These are phyloP conservation scores for Claviceps digitariae DNA, from an alignment of 2,329 filamentous ascomycete species.

Conservation along the genomic window DNA sequence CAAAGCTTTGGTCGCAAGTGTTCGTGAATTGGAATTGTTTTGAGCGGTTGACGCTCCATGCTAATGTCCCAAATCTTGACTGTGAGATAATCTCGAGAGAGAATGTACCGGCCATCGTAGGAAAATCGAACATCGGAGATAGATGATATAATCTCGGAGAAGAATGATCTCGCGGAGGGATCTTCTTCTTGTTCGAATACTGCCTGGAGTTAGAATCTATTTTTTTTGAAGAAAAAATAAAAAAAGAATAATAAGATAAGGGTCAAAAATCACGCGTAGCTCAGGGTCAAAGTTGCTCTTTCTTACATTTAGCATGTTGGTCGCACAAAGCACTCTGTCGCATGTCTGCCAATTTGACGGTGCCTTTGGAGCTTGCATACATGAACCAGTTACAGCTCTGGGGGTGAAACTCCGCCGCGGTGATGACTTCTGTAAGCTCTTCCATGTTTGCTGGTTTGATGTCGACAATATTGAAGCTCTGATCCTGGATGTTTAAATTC, in stretches of 20 bases:
- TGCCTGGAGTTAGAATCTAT: conserved; percentile 26
- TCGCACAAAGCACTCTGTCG: conserved; percentile 92
- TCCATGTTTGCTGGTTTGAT: conserved; percentile 99
- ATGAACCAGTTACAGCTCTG: conserved; percentile 99
- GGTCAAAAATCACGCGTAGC: neutral
- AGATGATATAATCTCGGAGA: conserved; percentile 98
- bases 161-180: conserved; percentile 91
- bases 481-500: conserved; percentile 98
- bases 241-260: neutral
- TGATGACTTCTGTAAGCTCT: conserved; percentile 97
- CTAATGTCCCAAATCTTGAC: conserved; percentile 99
- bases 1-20: conserved; percentile 87
- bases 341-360: conserved; percentile 98
- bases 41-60: conserved; percentile 94
- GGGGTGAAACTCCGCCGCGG: conserved; percentile 93
- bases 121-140: conserved; percentile 98
- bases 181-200: conserved; percentile 99
- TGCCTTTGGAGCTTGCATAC: conserved; percentile 98
- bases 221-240: neutral
- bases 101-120: conserved; percentile 88
- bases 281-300: neutral
- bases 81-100: conserved; percentile 93
- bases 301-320: conserved; percentile 78
- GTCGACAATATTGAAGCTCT: conserved; percentile 99
- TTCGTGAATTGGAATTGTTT: conserved; percentile 98